phyloP scores from a whole-genome alignment of 768 basidiomycete species.

The Tylopilus sp. region DNA sequence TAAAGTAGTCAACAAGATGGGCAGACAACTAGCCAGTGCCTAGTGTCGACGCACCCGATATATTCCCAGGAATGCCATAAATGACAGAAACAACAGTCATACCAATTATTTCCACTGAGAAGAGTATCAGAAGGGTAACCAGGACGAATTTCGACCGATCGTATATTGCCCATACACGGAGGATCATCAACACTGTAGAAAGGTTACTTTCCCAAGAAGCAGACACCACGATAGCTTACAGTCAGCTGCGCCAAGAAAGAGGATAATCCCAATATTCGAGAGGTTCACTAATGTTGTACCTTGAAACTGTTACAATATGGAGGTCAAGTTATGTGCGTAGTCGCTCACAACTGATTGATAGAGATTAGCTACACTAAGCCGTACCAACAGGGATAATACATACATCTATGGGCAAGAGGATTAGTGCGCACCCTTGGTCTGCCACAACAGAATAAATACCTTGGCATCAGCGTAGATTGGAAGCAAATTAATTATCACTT shows the following conservation, averaged over 20 bases:
- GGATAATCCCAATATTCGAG: not conserved
- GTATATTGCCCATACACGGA: conserved; percentile 1
- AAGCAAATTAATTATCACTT: conserved; percentile 3
- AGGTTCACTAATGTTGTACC: not conserved
- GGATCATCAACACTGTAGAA: not conserved
- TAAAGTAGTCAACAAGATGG: not conserved
- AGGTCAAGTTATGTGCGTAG: not conserved
- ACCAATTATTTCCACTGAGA: not conserved
- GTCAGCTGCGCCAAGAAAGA: conserved; percentile 3
- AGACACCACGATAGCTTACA: not conserved
- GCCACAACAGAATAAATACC: not conserved
- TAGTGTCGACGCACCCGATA: not conserved
- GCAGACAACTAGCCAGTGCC: not conserved
- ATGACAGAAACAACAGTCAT: not conserved
- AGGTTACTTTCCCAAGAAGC: not conserved
- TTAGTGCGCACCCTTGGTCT: not conserved
- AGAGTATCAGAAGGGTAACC: not conserved
- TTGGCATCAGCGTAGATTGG: not conserved
- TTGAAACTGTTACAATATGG: not conserved
- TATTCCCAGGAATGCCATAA: not conserved
- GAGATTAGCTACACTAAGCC: not conserved
- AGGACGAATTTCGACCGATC: not conserved
- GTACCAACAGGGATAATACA: not conserved
- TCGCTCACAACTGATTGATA: not conserved
- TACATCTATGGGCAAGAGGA: not conserved